Evolutionary conservation across 2,329 filamentous ascomycete species (phyloP).

Genomic region (Phoma sp.): DNA sequence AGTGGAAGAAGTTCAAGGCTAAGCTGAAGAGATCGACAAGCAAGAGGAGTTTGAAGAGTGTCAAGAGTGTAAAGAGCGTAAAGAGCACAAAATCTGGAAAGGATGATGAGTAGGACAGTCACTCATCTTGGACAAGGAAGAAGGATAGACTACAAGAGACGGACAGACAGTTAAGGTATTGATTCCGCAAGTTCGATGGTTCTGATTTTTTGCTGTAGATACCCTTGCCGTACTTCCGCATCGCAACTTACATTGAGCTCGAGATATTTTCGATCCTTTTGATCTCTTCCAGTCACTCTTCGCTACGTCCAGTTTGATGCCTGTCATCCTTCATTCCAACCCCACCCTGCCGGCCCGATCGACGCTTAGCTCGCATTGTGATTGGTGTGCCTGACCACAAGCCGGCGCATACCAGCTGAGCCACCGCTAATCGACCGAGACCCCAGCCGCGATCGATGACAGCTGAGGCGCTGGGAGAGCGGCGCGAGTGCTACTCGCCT

Average conservation of each 20-base stretch:
- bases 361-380: background rate
- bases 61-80: slow-evolving; percentile 40
- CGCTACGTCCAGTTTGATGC: background rate
- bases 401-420: slow-evolving; percentile 2
- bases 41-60: slow-evolving; percentile 44
- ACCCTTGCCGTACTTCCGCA: slow-evolving; percentile 1
- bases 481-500: slow-evolving; percentile 1
- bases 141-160: background rate
- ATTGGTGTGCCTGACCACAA: slow-evolving; percentile 14
- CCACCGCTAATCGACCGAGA: slow-evolving; percentile 4
- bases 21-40: slow-evolving; percentile 42
- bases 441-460: slow-evolving; percentile 11
- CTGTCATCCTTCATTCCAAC: slow-evolving; percentile 5
- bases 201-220: slow-evolving; percentile 11
- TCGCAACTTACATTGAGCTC: background rate
- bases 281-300: background rate
- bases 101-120: background rate
- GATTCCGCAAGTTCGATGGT: background rate
- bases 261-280: background rate
- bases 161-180: background rate
- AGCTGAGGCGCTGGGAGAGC: slow-evolving; percentile 10
- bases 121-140: background rate
- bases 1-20: slow-evolving; percentile 46
- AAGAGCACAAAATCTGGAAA: slow-evolving; percentile 24
- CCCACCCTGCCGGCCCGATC: slow-evolving; percentile 13